Base-by-base conservation (phyloP, 2,329 filamentous ascomycete genomes). In the Talaromyces sp. region DNA sequence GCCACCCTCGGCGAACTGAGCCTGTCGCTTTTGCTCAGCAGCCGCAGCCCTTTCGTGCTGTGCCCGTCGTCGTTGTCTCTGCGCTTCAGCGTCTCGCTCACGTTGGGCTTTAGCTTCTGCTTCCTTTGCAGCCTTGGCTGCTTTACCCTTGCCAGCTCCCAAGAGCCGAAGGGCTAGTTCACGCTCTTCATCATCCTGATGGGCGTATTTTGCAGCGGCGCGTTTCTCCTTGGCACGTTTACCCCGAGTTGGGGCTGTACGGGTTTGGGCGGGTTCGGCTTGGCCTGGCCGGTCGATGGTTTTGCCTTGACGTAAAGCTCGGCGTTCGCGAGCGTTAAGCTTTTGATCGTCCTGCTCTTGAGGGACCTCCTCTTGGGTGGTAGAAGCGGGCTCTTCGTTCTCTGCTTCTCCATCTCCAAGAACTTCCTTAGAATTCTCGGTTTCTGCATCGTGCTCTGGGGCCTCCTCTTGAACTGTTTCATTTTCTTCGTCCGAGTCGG, bases 131-230 rank as follows among this genome's bases (percentile, higher is more conserved):
- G 86, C 87, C 62, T 88, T 84, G 1, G 87, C 87, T 0, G 82
- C 81, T 61, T 73, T 70, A 49, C 61, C 60, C 40, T 67, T 66
- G 56, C 68, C 54, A 82, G 90, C 87, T 35, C 94, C 94, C n/a
- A 96, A 85, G n/a, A 97, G 81, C 20, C 86, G 82, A 73, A 97
- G 88, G 29, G 91, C 91, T 0, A 92, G 83, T 6, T 83, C 84
- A 11, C 91, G 90, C 66, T 99, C 94, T 72, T 96, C 93, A 50
- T 96, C 91, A 64, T 97, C 93, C 78, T 97, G 94, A 63, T 95
- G 80, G 41, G 89, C 93, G 75, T 99, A 99, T 70, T 96, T 97
- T 53, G 84, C 79, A 3, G 90, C 90, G 2, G 90, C 86, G 71
- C 94, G 96, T 78, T 95, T 96, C 39, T 87, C 86, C 70, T 96